Percentiles rank a stretch among this genome's conserved stretches.
Conservation (phyloP, 371 early-diverging fungal species). For the Apophysomyces sp. region DNA sequence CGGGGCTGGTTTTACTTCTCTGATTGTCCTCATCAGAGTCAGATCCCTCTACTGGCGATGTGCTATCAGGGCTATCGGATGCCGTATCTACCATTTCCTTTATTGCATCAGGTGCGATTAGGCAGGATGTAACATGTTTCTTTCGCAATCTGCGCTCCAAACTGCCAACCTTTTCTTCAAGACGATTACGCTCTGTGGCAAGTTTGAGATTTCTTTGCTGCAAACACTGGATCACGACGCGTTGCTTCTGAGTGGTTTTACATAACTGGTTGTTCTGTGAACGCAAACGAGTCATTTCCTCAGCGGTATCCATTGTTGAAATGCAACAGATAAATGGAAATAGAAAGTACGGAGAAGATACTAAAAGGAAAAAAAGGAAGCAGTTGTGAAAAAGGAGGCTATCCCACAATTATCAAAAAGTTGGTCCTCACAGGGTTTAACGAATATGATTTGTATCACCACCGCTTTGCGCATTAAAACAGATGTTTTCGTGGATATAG, state of each 20-base stretch:
- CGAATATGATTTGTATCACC: background rate
- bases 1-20: background rate
- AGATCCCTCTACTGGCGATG: background rate
- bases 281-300: background rate
- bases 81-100: background rate
- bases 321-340: background rate
- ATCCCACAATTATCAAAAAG: background rate
- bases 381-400: background rate
- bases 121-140: background rate
- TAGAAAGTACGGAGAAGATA: background rate
- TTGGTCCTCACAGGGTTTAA: background rate
- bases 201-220: conserved; percentile 33
- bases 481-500: no score
- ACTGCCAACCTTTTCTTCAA: conserved; percentile 8
- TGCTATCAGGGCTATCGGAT: background rate
- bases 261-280: conserved; percentile 73
- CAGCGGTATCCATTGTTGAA: background rate
- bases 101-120: background rate
- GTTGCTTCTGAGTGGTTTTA: conserved; percentile 76
- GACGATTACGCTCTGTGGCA: conserved; percentile 29
- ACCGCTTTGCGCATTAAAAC: background rate
- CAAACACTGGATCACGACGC: conserved; percentile 62
- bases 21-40: background rate
- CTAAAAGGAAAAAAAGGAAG: background rate
- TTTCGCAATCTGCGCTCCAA: background rate